These are phyloP conservation scores for Peniophora sp. DNA, from an alignment of 1,284 basidiomycete genomes.

Conservation along the genomic window DNA sequence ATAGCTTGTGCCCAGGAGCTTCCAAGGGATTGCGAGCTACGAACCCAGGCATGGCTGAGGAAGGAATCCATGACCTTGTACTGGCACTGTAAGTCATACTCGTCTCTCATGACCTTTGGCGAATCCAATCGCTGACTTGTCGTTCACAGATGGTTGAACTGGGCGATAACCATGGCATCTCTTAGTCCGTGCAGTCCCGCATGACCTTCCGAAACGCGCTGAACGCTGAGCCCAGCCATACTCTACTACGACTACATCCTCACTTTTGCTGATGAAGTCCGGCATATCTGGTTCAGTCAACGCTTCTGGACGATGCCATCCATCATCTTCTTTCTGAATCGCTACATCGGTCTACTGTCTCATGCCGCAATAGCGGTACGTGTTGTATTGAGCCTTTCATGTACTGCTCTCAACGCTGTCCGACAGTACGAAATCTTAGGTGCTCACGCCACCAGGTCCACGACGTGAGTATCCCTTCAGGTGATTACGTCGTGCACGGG, in stretches of 20 bases:
- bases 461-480: too few relatives aligned
- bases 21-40: too few relatives aligned
- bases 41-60: too few relatives aligned
- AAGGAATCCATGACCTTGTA: too few relatives aligned
- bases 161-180: background rate
- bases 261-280: constrained; percentile 22
- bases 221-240: constrained; percentile 8
- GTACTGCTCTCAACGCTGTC: too few relatives aligned
- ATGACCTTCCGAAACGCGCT: background rate
- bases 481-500: too few relatives aligned
- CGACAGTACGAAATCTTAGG: too few relatives aligned
- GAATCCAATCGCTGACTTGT: background rate
- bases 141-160: background rate
- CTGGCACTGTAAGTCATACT: too few relatives aligned
- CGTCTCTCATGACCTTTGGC: too few relatives aligned
- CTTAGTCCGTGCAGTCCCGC: background rate
- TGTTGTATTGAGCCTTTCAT: too few relatives aligned
- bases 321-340: background rate
- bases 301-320: background rate
- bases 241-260: constrained; percentile 26
- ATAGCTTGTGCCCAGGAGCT: too few relatives aligned
- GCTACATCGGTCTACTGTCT: background rate
- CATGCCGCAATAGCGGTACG: background rate
- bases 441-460: too few relatives aligned
- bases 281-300: constrained; percentile 22